These are phyloP conservation scores for Leucosporidium yakuticum DNA, from an alignment of 768 basidiomycete species.

Conservation along the genomic window DNA sequence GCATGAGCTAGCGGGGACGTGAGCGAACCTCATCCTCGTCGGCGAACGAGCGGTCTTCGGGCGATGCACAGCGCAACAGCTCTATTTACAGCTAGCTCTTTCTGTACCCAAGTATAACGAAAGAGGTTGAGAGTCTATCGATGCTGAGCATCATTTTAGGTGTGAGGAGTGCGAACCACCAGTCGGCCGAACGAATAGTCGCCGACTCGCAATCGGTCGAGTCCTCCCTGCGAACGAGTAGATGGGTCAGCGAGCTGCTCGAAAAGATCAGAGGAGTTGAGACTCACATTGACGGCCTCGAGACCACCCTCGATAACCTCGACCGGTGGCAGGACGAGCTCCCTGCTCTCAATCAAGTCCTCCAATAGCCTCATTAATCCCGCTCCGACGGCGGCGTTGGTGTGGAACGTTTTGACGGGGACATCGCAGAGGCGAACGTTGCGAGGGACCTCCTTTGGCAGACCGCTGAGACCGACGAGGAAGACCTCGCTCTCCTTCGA, in stretches of 20 bases:
- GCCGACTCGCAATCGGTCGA: slow-evolving; percentile 2
- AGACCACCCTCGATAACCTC: slow-evolving; percentile 43
- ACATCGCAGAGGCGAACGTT: background rate
- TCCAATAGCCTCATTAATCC: slow-evolving; percentile 14
- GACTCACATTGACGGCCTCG: slow-evolving; percentile 29
- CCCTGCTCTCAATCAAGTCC: background rate
- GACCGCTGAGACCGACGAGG: slow-evolving; percentile 12
- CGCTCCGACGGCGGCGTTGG: slow-evolving; percentile 10
- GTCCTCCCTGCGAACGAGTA: background rate
- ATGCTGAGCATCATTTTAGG: background rate
- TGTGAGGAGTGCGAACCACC: background rate
- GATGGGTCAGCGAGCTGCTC: too few species aligned
- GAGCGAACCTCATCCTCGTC: too few species aligned
- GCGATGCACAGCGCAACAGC: too few species aligned
- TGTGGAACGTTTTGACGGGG: slow-evolving; percentile 16
- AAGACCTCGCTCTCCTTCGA: background rate
- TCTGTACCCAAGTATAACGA: too few species aligned
- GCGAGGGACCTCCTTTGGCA: slow-evolving; percentile 8
- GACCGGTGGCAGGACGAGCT: slow-evolving; percentile 40
- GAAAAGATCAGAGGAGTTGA: background rate
- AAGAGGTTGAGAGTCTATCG: too few species aligned
- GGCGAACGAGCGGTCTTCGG: too few species aligned
- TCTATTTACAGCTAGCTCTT: too few species aligned
- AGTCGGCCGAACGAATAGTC: slow-evolving; percentile 9
- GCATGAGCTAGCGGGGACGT: too few species aligned